phyloP scores from a whole-genome alignment of 169 alveolate genomes.

The Neospora caninum region DNA sequence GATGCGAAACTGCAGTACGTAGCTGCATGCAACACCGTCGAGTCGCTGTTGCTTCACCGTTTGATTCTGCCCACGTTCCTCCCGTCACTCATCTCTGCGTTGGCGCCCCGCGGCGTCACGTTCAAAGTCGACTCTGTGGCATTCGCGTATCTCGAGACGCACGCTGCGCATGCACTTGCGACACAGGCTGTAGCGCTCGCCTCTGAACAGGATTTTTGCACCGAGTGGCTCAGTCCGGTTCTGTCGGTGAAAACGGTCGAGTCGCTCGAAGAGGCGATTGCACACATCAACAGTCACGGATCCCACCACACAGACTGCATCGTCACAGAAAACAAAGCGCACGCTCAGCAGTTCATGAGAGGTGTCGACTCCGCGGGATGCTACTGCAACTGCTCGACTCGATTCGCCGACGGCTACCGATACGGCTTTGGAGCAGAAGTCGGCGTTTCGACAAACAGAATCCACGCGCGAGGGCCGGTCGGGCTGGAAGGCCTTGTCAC shows the following conservation, averaged over 20 bases:
- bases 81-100: slow-evolving; percentile 50
- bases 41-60: slow-evolving; percentile 74
- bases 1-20: slow-evolving; percentile 79
- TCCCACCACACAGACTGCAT: slow-evolving; percentile 83
- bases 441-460: slow-evolving; percentile 79
- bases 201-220: slow-evolving; percentile 63
- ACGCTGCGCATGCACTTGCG: not conserved
- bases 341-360: slow-evolving; percentile 67
- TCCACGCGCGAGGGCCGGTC: slow-evolving; percentile 84
- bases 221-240: slow-evolving; percentile 72
- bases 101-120: slow-evolving; percentile 49
- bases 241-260: slow-evolving; percentile 70
- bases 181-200: slow-evolving; percentile 8
- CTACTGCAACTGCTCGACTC: slow-evolving; percentile 78
- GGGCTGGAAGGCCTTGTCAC: slow-evolving; percentile 80
- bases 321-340: slow-evolving; percentile 59
- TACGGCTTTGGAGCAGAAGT: slow-evolving; percentile 83
- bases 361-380: slow-evolving; percentile 77
- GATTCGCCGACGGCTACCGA: slow-evolving; percentile 83
- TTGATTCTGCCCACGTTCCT: slow-evolving; percentile 55
- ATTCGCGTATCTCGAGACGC: not conserved
- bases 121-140: slow-evolving; percentile 37
- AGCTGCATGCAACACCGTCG: slow-evolving; percentile 81
- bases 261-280: slow-evolving; percentile 72
- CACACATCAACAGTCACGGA: slow-evolving; percentile 76